Conservation (phyloP, 352 stramenopile genomes). For the Albugo laibachii region DNA sequence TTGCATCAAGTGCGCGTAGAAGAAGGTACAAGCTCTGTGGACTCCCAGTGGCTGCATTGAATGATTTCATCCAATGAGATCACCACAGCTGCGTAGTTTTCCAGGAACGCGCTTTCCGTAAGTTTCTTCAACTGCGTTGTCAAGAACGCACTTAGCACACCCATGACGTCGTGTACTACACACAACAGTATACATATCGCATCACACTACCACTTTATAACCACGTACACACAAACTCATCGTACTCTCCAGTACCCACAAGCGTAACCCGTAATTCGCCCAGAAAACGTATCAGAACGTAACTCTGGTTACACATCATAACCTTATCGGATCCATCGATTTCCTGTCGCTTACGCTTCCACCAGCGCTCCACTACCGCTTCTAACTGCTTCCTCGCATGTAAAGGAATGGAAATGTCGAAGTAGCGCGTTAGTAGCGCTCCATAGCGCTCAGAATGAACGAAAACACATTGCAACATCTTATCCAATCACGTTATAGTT, state of each 20-base stretch:
- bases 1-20: too few relatives aligned
- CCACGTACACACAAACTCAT: constrained; percentile 18
- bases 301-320: constrained; percentile 30
- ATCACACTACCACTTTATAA: background rate
- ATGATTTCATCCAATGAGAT: constrained; percentile 46
- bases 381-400: constrained; percentile 26
- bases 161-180: constrained; percentile 37
- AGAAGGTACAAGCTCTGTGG: constrained; percentile 7
- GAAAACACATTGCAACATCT: too few relatives aligned
- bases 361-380: constrained; percentile 15
- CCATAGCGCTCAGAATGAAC: background rate
- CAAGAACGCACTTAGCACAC: constrained; percentile 22
- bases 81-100: constrained; percentile 44
- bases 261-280: constrained; percentile 42
- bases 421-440: constrained; percentile 46
- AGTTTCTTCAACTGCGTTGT: constrained; percentile 43
- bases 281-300: constrained; percentile 29
- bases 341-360: background rate
- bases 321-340: constrained; percentile 13
- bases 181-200: background rate
- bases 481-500: too few relatives aligned
- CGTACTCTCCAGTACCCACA: constrained; percentile 36
- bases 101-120: constrained; percentile 26
- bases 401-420: constrained; percentile 24
- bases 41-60: constrained; percentile 34